Base-by-base conservation (phyloP, 768 basidiomycete species). In the Glaciozyma martinii region DNA sequence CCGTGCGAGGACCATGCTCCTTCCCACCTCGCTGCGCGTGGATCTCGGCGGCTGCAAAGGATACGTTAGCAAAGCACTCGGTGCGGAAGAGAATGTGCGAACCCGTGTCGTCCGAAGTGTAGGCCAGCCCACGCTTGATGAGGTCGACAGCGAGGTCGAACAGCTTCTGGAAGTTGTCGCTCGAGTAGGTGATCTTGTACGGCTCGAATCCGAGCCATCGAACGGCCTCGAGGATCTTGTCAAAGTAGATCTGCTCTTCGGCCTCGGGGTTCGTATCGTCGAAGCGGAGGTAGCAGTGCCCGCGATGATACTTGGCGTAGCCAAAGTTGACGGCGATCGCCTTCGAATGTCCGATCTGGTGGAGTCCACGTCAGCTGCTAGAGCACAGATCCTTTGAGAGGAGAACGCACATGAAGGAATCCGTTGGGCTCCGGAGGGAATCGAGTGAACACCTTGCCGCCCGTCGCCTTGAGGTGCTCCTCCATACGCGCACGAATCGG, bases 381-480 rank as follows among this genome's bases (percentile, higher is more conserved):
- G 6, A 5, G 18, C 5, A n/a, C 5, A 5, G 5, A n/a, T 15
- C n/a, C n/a, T 29, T 13, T 3, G n/a, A n/a, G 49, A 29, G n/a
- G 47, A 25, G 32, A 47, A 60, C 66, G n/a, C 27, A 78, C 77
- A 66, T 78, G 95, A 47, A 98, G 81, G 78, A 83, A 98, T 18
- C 95, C 95, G 75, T 99, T 99, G 5, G 95, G 95, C 78, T 99
- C 95, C 3, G 95, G 95, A 30, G 95, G 95, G 78, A 99, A 99
- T 46, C 95, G 89, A 16, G 95, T 99, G 79, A 86, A 86, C 6
- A 98, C 93, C 57, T 83, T 79, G 12, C 91, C 89, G 19, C 82
- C 83, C 1, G 95, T 98, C 8, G 80, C 81, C 12, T 83, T 81
- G 47, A 98, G 79, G 75, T 99, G 95, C 61, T 83, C 80, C 67